Conservation (phyloP, 73 alveolate genomes). For the Effrenium voratum region DNA sequence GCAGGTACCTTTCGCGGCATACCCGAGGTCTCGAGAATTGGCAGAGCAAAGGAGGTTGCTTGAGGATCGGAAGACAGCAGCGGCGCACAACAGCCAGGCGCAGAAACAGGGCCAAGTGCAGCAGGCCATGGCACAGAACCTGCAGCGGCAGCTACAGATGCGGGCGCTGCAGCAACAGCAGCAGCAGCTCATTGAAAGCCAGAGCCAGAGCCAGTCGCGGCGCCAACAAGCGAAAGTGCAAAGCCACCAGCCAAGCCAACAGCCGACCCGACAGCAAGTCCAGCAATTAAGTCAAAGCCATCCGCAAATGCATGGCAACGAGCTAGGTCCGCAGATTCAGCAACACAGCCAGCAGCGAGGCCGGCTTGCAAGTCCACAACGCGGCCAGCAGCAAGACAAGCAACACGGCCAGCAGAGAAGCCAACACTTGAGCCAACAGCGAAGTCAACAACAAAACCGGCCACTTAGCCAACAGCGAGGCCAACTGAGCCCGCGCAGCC, state of each 20-base stretch:
- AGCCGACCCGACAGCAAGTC: too few species aligned
- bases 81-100: neutral
- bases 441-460: neutral
- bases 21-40: slow-evolving; percentile 43
- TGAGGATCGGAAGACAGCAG: neutral
- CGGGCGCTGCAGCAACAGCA: slow-evolving; percentile 29
- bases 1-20: neutral
- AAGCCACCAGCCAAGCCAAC: too few species aligned
- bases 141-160: slow-evolving; percentile 26
- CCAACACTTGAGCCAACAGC: neutral
- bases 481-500: neutral
- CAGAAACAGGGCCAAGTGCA: neutral
- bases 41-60: slow-evolving; percentile 30
- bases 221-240: too few species aligned
- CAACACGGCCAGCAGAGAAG: too few species aligned
- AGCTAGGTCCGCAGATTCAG: neutral
- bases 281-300: too few species aligned
- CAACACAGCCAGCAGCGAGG: neutral
- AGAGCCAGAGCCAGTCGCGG: neutral
- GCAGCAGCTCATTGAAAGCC: slow-evolving; percentile 3
- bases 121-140: neutral
- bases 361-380: neutral
- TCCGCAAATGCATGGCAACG: too few species aligned
- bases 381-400: too few species aligned
- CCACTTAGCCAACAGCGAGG: neutral